Evolutionary conservation across 2,329 filamentous ascomycete genomes (phyloP).

Genomic region (Macrophomina phaseolina): DNA sequence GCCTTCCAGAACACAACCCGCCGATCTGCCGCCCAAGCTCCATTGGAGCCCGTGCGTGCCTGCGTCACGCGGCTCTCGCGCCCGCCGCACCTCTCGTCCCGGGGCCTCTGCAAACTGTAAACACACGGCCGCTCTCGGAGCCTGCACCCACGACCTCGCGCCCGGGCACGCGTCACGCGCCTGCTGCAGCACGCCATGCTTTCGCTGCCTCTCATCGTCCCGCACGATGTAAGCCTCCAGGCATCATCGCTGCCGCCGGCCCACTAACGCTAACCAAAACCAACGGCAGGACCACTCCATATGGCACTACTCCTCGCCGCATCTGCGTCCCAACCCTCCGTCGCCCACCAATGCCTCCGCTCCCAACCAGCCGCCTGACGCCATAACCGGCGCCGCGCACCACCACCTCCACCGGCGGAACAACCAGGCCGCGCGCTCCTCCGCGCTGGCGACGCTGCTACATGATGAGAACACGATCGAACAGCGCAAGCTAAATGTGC

Average conservation of each 20-base stretch:
- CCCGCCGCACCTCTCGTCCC: background rate
- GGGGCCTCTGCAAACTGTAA: background rate
- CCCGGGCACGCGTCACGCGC: slow-evolving; percentile 14
- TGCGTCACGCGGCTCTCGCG: slow-evolving; percentile 12
- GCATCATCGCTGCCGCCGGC: slow-evolving; percentile 13
- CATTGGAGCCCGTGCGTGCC: slow-evolving; percentile 6
- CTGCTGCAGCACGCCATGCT: slow-evolving; percentile 31
- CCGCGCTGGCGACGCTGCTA: slow-evolving; percentile 71
- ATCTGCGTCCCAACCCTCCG: slow-evolving; percentile 28
- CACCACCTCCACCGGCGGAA: slow-evolving; percentile 35
- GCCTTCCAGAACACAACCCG: slow-evolving; percentile 12
- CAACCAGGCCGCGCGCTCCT: slow-evolving; percentile 54
- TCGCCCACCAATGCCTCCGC: slow-evolving; percentile 36
- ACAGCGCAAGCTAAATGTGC: slow-evolving; percentile 78
- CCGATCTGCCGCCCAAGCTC: slow-evolving; percentile 22
- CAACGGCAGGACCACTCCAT: slow-evolving; percentile 15
- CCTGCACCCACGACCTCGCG: background rate
- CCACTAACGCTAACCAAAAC: slow-evolving; percentile 26
- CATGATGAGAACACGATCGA: slow-evolving; percentile 79
- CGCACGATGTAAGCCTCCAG: slow-evolving; percentile 33
- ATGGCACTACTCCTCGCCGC: slow-evolving; percentile 25
- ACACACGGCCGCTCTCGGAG: slow-evolving; percentile 5
- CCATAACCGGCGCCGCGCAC: slow-evolving; percentile 31
- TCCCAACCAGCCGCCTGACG: slow-evolving; percentile 31
- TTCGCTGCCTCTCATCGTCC: slow-evolving; percentile 38